A percentile compares a stretch with the other conserved stretches of the same genome.
Evolutionary conservation across 192 early-diverging fungal genomes (phyloP).

Genomic region (Backusella macrospora): DNA sequence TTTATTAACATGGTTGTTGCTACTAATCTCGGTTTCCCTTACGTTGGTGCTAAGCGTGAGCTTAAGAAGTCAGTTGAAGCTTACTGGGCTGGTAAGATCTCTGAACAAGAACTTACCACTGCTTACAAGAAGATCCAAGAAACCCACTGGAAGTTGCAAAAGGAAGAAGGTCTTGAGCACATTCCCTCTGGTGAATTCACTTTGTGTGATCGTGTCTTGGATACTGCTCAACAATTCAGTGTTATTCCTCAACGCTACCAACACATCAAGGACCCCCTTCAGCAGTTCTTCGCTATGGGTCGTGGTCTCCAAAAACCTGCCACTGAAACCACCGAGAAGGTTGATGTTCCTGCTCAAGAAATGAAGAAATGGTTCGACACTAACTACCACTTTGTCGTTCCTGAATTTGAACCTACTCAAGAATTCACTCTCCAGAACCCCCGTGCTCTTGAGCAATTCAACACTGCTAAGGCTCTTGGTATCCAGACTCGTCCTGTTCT

Average conservation of each 20-base stretch:
- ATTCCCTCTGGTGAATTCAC: conserved; percentile 96
- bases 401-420: conserved; percentile 79
- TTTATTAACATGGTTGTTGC: conserved; percentile 39
- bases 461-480: conserved; percentile 89
- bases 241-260: conserved; percentile 65
- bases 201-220: conserved; percentile 78
- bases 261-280: conserved; percentile 53
- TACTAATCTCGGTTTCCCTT: conserved; percentile 81
- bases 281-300: conserved; percentile 97
- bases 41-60: conserved; percentile 93
- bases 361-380: conserved; percentile 99
- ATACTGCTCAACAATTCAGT: conserved; percentile 66
- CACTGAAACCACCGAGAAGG: conserved; percentile 62
- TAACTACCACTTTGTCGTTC: conserved; percentile 89
- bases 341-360: conserved; percentile 94
- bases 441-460: conserved; percentile 85
- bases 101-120: conserved; percentile 65
- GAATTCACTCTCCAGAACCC: conserved; percentile 67
- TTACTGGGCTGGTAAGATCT: conserved; percentile 91
- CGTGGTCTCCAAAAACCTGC: conserved; percentile 85
- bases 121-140: conserved; percentile 76
- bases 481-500: conserved; percentile 92
- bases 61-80: conserved; percentile 95
- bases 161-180: conserved; percentile 71
- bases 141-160: conserved; percentile 69